Base-by-base conservation (phyloP, 768 basidiomycete genomes). In the Suillus brevipes region DNA sequence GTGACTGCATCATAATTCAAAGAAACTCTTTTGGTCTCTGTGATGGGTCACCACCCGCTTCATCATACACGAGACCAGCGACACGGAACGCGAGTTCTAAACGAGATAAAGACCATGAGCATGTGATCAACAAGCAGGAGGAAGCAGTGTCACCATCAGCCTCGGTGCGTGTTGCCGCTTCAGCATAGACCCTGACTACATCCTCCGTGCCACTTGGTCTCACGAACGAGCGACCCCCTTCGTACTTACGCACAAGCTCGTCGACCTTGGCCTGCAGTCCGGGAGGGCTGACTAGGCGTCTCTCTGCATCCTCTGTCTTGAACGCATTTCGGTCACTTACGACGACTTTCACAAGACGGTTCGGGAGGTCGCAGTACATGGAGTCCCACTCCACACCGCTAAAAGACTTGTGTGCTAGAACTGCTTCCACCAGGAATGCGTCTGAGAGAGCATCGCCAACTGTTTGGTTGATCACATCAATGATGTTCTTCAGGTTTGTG, bases 131-230 rank as follows among this genome's bases (percentile, higher is more conserved):
- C 47, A 40, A 40, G 23, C 36, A 23, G 53, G 28, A 42, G 42
- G 45, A 12, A 59, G 55, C 37, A 62, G 61, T 70, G 57, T 52
- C 69, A 97, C 97, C 92, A 75, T 96, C 94, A 23, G 91, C 94
- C 69, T 90, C 89, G 16, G 84, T 77, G 66, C 84, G 86, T 49
- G 86, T 79, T 55, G 81, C 82, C 1, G 97, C 97, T 76, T 99
- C 97, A 1, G 96, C 97, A 73, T 99, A 99, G 18, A 99, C 95
- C 65, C 97, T 85, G 7, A 99, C 97, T 31, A 97, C 96, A 72
- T 99, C 96, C 76, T 99, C 97, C 28, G 97, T 99, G 10, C 97
- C 97, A 76, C 95, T 97, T 3, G 97, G 97, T 64, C 97, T 79
- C 20, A 99, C 97, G 72, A 99, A 99, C 34, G 93, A 87, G 49